A percentile compares a stretch with the other conserved stretches of the same genome.
Conservation (phyloP, 192 early-diverging fungal genomes). For the Entophlyctis luteolus region DNA sequence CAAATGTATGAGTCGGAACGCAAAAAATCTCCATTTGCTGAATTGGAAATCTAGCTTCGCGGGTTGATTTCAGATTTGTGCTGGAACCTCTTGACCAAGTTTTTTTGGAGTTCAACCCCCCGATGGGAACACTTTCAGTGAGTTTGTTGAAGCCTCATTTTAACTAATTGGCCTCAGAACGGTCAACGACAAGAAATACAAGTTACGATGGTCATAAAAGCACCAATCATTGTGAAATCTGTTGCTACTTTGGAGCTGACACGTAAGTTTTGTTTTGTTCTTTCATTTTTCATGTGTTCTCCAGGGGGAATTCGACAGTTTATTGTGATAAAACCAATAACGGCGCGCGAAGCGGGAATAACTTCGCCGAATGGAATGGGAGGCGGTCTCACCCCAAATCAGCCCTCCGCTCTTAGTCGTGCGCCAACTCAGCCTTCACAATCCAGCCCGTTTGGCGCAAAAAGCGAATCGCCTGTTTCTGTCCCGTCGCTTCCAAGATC, state of each 20-base stretch:
- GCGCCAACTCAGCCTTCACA: no score
- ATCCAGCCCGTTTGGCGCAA: no score
- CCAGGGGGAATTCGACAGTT: constrained; percentile 2
- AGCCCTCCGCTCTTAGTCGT: no score
- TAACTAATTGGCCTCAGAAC: no score
- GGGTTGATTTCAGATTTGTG: background rate
- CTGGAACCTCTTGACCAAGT: background rate
- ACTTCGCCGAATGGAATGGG: background rate
- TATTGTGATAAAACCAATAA: background rate
- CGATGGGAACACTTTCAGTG: background rate
- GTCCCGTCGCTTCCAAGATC: no score
- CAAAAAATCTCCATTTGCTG: background rate
- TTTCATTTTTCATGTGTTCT: background rate
- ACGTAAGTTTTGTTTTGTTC: background rate
- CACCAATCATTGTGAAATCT: background rate
- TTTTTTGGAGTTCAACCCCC: background rate
- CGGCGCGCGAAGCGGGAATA: constrained; percentile 1
- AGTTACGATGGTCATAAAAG: background rate
- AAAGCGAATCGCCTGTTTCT: no score
- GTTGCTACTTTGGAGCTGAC: background rate
- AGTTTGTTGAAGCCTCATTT: background rate
- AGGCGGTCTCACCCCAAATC: background rate
- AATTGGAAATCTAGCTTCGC: background rate
- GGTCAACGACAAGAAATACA: background rate
- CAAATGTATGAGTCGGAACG: background rate